Evolutionary conservation across 2,329 filamentous ascomycete species (phyloP), one percentile per base, ranked within the genome.

Genomic region (Leptosphaerulina australis): DNA sequence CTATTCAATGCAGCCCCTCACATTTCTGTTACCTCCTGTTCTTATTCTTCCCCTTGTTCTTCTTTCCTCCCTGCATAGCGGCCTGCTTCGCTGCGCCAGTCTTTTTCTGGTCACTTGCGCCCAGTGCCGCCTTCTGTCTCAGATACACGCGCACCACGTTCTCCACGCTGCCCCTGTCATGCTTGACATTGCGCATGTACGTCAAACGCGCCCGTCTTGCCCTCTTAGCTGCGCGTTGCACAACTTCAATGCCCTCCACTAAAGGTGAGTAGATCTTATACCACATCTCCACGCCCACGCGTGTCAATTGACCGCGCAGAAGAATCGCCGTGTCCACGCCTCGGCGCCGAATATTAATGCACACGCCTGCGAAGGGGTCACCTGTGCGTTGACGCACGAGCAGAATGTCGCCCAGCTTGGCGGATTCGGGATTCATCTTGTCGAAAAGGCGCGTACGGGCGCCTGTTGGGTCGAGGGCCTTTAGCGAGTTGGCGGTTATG

Each of bases 211-310:
- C 93, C 66, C 94, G 84, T 71, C 92, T 87, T 59, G 91, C 90
- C 73, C 91, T 84, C 87, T 91, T 94, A 68, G 84, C 82, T 58
- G 85, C 83, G 64, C 93, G 81, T 83, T 96, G 90, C 74, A 97
- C 89, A 64, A 99, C 88, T 77, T 99, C 93, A 67, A 99, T 91
- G 58, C 90, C 90, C 70, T 88, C 85, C 24, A 97, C 88, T 69
- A 90, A 88, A 53, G 93, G 93, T 69, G 85, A 90, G 79, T 94
- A 97, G 51, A 97, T 81, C 81, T 99, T 99, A 76, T 89, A 91
- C 87, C 91, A 96, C 90, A 96, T 94, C 82, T 99, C 94, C 53
- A 96, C 90, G 53, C 90, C 90, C 5, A 95, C 84, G 63, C 89
- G 84, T 60, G 90, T 92, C 63, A 99, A 78, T 70, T 95, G 86